These are phyloP conservation scores for Rhododendron kiyosumense DNA, from an alignment of 148 eudicot species.

Conservation along the genomic window DNA sequence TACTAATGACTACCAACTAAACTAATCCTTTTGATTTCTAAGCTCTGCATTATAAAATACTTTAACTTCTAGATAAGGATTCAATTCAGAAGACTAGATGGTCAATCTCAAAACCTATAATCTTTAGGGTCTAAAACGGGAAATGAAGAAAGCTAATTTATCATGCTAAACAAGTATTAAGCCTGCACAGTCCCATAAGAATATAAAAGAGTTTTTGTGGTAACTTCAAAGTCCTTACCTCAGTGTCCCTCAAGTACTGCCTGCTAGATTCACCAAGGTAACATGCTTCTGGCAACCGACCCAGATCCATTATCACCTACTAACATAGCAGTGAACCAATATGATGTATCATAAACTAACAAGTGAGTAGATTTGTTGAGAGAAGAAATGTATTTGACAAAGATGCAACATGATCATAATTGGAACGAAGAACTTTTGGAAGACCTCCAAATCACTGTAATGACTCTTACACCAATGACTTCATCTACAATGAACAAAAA, in stretches of 20 bases:
- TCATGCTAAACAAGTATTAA: background rate
- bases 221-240: conserved; percentile 24
- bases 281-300: conserved; percentile 38
- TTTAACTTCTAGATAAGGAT: background rate
- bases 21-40: background rate
- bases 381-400: background rate
- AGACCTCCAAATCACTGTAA: background rate
- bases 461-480: background rate
- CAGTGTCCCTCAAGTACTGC: conserved; percentile 30
- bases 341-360: background rate
- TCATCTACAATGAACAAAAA: background rate
- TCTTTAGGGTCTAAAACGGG: background rate
- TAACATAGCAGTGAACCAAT: background rate
- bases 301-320: conserved; percentile 45
- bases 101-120: background rate
- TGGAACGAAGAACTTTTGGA: background rate
- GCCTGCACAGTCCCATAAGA: background rate
- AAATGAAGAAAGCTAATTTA: background rate
- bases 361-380: background rate
- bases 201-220: background rate
- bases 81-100: background rate
- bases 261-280: conserved; percentile 32
- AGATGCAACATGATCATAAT: background rate
- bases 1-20: background rate
- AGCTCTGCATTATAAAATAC: background rate